A percentile compares a stretch with the other conserved stretches of the same genome.
These are phyloP conservation scores for Cavenderia fasciculata DNA, from an alignment of 78 protist species.

Conservation along the genomic window DNA sequence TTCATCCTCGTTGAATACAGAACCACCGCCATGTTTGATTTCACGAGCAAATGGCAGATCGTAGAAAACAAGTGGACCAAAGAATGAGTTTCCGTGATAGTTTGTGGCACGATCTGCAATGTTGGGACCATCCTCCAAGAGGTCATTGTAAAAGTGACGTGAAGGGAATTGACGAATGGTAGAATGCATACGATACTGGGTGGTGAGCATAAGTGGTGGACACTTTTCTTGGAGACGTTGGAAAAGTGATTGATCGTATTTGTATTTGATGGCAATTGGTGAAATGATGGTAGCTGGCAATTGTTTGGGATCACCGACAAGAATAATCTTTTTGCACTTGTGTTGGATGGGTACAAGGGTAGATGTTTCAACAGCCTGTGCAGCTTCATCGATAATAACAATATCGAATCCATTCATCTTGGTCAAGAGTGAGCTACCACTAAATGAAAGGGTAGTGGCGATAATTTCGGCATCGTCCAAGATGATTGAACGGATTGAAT, in stretches of 20 bases:
- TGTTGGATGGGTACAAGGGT: slow-evolving; percentile 84
- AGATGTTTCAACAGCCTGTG: slow-evolving; percentile 88
- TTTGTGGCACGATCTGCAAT: slow-evolving; percentile 35
- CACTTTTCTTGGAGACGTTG: slow-evolving; percentile 37
- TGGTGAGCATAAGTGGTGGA: slow-evolving; percentile 48
- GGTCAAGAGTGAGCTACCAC: slow-evolving; percentile 31
- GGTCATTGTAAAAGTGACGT: slow-evolving; percentile 81
- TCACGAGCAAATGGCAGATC: slow-evolving; percentile 11
- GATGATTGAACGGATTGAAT: neutral
- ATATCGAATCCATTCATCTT: slow-evolving; percentile 71
- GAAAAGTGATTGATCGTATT: slow-evolving; percentile 75
- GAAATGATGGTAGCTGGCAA: slow-evolving; percentile 89
- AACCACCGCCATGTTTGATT: slow-evolving; percentile 67
- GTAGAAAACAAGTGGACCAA: slow-evolving; percentile 47
- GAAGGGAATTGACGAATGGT: slow-evolving; percentile 86
- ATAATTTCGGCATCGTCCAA: slow-evolving; percentile 82
- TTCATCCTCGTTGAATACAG: slow-evolving; percentile 39
- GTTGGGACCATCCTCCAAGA: slow-evolving; percentile 75
- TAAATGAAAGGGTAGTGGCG: slow-evolving; percentile 68
- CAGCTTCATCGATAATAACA: slow-evolving; percentile 91
- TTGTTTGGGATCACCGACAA: slow-evolving; percentile 92
- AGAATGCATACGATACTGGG: slow-evolving; percentile 93
- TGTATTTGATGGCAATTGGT: slow-evolving; percentile 58
- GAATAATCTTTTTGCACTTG: slow-evolving; percentile 60
- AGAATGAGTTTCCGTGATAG: slow-evolving; percentile 56